Evolutionary conservation across 176 grass and related monocot genomes (phyloP), one percentile per base, ranked within the genome.

Genomic region (Zoysia japonica): DNA sequence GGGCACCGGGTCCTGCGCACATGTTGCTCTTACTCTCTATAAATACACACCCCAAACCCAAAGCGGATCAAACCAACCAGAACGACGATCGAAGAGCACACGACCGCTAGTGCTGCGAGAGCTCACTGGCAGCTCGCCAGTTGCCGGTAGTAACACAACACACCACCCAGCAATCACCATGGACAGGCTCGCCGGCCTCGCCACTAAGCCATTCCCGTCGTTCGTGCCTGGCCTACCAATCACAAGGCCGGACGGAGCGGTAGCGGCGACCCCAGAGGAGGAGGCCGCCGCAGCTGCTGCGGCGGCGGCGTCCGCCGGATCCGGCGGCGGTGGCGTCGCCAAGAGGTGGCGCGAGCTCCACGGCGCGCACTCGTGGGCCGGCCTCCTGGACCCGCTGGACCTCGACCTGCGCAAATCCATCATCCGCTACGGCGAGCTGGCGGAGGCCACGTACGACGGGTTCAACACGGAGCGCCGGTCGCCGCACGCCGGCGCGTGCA

Each of bases 391-490:
- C 53, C 87, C 90, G 7, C 77, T 89, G 35, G 87, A 93, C 67
- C 1, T 73, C 19, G 90, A 93, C 71, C 87, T 93, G 35, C 90
- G 90, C 28, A 50, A 16, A 0, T 82, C 42, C 72, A 53, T 93
- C 80, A 67, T 93, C 60, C 39, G 65, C 83, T 93, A 89, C 57
- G 90, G 90, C 13, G 87, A 93, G 77, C 49, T 87, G 51, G 78
- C 59, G 17, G 77, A 93, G 78, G 84, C 87, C 14, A 55, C 80
- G 14, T 85, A 89, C 65, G 90, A 93, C 61, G 76, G 48, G 7
- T 87, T 87, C 80, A 93, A 89, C 75, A 43, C 47, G 1, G 80
- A 93, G 83, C 68, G 17, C 52, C 83, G 80, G 44, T 93, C 90
- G 39, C 65, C 76, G 28, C 83, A 76, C 61, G 75, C 79, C 48